phyloP scores from a whole-genome alignment of 495 filamentous ascomycete genomes.

The Penicillium paxilli region DNA sequence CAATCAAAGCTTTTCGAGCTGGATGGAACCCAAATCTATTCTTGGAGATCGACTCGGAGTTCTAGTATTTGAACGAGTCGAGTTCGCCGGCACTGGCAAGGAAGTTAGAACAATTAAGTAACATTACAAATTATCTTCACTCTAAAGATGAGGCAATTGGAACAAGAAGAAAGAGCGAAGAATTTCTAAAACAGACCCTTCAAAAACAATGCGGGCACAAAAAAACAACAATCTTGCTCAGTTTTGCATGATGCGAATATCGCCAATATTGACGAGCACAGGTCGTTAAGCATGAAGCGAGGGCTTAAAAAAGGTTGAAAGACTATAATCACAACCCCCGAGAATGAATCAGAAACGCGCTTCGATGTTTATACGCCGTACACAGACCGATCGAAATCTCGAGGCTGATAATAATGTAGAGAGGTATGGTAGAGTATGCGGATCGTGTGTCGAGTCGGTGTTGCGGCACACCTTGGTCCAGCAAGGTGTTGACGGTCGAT shows the following conservation, averaged over 20 bases:
- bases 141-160: not conserved
- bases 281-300: constrained; percentile 13
- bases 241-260: not conserved
- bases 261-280: constrained; percentile 1
- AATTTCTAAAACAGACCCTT: constrained; percentile 5
- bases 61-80: too few relatives aligned
- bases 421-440: too few relatives aligned
- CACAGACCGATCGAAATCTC: too few relatives aligned
- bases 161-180: not conserved
- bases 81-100: not conserved
- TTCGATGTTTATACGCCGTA: too few relatives aligned
- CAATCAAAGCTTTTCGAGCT: too few relatives aligned
- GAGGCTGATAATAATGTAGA: too few relatives aligned
- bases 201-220: not conserved
- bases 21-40: too few relatives aligned
- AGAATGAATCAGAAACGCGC: too few relatives aligned
- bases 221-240: not conserved
- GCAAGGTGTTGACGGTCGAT: constrained; percentile 15
- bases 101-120: too few relatives aligned
- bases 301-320: not conserved
- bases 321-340: too few relatives aligned
- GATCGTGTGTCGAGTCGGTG: too few relatives aligned
- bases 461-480: constrained; percentile 20
- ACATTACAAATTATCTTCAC: constrained; percentile 19
- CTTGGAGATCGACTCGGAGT: too few relatives aligned